These are phyloP conservation scores for Xanthoceras sorbifolium DNA, from an alignment of 345 rosid genomes.

Conservation along the genomic window DNA sequence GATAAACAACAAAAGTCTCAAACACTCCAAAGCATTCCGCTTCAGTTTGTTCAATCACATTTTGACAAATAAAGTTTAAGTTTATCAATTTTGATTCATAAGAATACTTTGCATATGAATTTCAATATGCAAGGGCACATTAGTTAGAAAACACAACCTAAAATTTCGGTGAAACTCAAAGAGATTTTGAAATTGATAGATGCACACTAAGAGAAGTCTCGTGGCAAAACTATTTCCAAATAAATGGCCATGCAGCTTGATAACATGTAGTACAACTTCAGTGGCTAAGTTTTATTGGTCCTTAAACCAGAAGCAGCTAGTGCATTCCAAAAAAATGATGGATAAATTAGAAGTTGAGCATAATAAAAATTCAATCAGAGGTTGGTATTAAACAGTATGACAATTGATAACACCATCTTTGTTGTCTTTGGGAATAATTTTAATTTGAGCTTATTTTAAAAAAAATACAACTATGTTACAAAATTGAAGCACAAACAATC, in stretches of 20 bases:
- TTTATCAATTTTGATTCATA: constrained; percentile 1
- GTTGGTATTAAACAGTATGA: not conserved
- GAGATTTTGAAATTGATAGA: not conserved
- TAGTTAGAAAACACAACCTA: not conserved
- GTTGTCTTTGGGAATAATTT: not conserved
- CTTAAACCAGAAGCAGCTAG: not conserved
- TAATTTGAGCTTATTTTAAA: not conserved
- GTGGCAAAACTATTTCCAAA: not conserved
- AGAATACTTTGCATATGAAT: not conserved
- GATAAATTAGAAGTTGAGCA: not conserved
- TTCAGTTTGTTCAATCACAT: constrained; percentile 4
- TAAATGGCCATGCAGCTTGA: not conserved
- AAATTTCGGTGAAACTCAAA: not conserved
- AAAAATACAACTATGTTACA: not conserved
- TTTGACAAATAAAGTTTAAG: not conserved
- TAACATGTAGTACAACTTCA: not conserved
- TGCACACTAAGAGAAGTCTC: not conserved
- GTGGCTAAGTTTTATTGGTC: not conserved
- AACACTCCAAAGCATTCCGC: not conserved
- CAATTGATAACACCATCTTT: not conserved
- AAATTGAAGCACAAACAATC: not conserved
- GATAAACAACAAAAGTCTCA: not conserved
- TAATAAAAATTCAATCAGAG: not conserved
- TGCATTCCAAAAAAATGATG: not conserved
- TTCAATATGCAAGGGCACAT: not conserved